phyloP scores from a whole-genome alignment of 805 yeast genomes.

The Wickerhamomyces kurtzmanii region DNA sequence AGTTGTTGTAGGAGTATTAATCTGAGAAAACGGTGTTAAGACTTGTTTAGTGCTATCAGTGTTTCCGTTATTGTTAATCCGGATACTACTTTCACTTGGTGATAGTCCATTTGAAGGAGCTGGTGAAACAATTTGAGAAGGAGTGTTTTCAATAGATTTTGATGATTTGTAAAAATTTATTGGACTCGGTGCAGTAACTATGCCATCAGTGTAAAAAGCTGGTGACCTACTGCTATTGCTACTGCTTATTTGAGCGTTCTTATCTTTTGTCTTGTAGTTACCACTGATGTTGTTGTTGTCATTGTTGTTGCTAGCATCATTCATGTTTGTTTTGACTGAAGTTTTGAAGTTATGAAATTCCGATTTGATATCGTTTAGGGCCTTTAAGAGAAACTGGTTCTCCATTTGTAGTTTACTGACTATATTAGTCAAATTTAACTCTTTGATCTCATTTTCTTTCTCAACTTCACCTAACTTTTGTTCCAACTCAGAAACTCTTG shows the following conservation, averaged over 20 bases:
- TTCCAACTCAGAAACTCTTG: constrained; percentile 71
- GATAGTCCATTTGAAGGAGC: constrained; percentile 42
- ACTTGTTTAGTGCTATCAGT: constrained; percentile 6
- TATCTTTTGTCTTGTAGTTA: background rate
- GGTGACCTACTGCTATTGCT: constrained; percentile 7
- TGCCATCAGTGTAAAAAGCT: constrained; percentile 15
- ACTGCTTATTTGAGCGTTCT: background rate
- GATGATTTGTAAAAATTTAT: constrained; percentile 39
- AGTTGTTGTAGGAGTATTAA: constrained; percentile 9
- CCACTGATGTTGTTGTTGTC: constrained; percentile 5
- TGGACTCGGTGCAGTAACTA: constrained; percentile 16
- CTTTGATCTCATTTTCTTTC: constrained; percentile 52
- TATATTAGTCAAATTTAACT: constrained; percentile 16
- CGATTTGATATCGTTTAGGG: constrained; percentile 18
- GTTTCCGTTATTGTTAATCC: constrained; percentile 3
- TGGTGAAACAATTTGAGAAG: constrained; percentile 41
- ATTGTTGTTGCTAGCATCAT: constrained; percentile 2
- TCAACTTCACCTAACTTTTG: constrained; percentile 57
- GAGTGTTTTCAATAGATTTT: constrained; percentile 28
- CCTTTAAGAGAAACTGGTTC: constrained; percentile 21
- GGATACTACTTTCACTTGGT: constrained; percentile 15
- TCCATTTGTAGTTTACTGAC: constrained; percentile 18
- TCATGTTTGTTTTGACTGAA: constrained; percentile 1
- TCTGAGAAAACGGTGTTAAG: constrained; percentile 8
- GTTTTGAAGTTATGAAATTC: constrained; percentile 15